These are phyloP conservation scores for Arachnomyces sp. DNA, from an alignment of 2,329 filamentous ascomycete species.

Conservation along the genomic window DNA sequence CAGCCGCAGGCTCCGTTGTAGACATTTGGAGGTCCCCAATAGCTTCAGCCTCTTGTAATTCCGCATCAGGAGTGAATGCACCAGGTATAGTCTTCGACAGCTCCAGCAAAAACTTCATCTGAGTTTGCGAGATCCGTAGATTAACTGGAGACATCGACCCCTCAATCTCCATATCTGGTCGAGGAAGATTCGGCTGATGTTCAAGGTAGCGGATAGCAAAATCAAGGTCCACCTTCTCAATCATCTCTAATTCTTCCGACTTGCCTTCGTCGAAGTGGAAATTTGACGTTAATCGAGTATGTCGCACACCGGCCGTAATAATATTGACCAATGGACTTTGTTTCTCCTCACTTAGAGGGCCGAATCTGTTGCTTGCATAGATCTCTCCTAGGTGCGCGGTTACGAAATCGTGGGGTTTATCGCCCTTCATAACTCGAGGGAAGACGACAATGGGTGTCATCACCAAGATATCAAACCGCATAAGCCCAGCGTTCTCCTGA, in stretches of 20 bases:
- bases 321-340: slow-evolving; percentile 74
- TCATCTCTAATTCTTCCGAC: slow-evolving; percentile 85
- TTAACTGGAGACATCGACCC: slow-evolving; percentile 92
- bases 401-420: slow-evolving; percentile 67
- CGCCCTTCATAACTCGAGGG: slow-evolving; percentile 65
- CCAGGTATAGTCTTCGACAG: slow-evolving; percentile 80
- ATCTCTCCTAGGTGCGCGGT: slow-evolving; percentile 96
- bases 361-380: slow-evolving; percentile 90
- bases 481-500: slow-evolving; percentile 78
- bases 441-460: slow-evolving; percentile 96
- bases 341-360: slow-evolving; percentile 69
- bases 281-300: slow-evolving; percentile 81
- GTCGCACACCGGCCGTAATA: slow-evolving; percentile 80
- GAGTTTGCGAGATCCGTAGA: slow-evolving; percentile 77
- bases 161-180: slow-evolving; percentile 85
- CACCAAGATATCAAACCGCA: slow-evolving; percentile 88
- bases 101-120: slow-evolving; percentile 81
- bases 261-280: slow-evolving; percentile 68
- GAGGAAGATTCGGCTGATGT: slow-evolving; percentile 64
- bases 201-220: slow-evolving; percentile 90
- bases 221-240: slow-evolving; percentile 89
- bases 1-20: slow-evolving; percentile 40
- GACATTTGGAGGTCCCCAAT: slow-evolving; percentile 60
- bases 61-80: slow-evolving; percentile 68
- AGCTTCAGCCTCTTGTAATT: slow-evolving; percentile 64